Evolutionary conservation across 2,329 filamentous ascomycete genomes (phyloP), one percentile per base, ranked within the genome.

Genomic region (Coniochaeta ligniaria): DNA sequence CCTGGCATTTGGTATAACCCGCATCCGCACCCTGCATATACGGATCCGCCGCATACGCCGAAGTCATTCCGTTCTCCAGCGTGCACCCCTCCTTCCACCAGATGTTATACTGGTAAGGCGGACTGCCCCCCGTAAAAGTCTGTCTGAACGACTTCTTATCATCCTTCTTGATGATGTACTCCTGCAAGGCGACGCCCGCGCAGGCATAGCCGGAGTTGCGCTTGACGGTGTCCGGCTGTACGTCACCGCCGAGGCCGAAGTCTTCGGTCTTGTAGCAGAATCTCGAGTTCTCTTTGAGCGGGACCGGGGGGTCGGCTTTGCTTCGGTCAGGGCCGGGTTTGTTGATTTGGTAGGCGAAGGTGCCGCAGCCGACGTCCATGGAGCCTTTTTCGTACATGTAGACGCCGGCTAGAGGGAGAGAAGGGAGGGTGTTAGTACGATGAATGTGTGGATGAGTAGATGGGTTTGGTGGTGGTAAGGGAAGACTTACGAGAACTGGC

Each of bases 91-190:
- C 54, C 26, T 33, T 20, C 54, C 54, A 57, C 54, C 54, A 57
- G n/a, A 57, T 57, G 54, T 57, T 57, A 24, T 57, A 57, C 54
- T 57, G 54, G n/a, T 57, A 57, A 14, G 28, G 28, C 26, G n/a
- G 7, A 20, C 22, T 24, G 31, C 36, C 31, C 6, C 11, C 24
- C 36, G 33, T 22, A 7, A 35, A 17, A 6, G n/a, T 36, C 54
- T 57, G 54, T 28, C 35, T n/a, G 28, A 24, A 24, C 9, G 20
- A 20, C 7, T n/a, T 45, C 41, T 45, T 45, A n/a, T 35, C 26
- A 24, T 33, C 31, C 31, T 35, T 57, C 33, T 57, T 33, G 28
- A 57, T 57, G 54, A 36, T 22, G 31, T 36, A 36, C 41, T 45
- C 41, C 41, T 14, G 41, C n/a, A 20, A n/a, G 17, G 12, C 41